phyloP scores from a whole-genome alignment of 176 grass and related monocot species.

The Guadua angustifolia region DNA sequence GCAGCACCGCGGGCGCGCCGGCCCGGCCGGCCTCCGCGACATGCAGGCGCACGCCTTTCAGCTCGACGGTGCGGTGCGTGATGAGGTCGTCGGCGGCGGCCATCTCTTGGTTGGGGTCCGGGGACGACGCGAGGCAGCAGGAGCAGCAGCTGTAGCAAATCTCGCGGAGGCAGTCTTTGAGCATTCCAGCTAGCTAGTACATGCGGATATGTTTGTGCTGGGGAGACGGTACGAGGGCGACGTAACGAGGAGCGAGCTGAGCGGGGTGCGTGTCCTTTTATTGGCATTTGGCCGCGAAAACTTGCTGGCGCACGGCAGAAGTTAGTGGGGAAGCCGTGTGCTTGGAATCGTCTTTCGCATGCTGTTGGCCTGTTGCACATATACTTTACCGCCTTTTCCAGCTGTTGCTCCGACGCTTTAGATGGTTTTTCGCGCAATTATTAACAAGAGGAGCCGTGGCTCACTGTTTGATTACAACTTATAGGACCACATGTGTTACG shows the following conservation, averaged over 20 bases:
- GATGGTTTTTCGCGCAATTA: too few species aligned
- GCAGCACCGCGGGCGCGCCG: conserved; percentile 34
- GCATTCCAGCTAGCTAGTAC: neutral
- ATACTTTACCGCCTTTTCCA: too few species aligned
- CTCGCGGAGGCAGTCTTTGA: neutral
- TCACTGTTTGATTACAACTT: too few species aligned
- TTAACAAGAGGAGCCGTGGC: too few species aligned
- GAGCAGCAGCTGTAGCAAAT: conserved; percentile 8
- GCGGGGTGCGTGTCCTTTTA: neutral
- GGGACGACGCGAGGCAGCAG: neutral
- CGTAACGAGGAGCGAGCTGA: neutral
- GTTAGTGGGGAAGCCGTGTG: too few species aligned
- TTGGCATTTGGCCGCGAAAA: neutral
- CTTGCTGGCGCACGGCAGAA: too few species aligned
- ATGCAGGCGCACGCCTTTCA: conserved; percentile 46
- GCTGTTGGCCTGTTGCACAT: too few species aligned
- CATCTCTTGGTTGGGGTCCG: neutral
- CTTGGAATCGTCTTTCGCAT: neutral
- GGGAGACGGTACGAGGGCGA: neutral
- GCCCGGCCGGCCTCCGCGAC: conserved; percentile 46
- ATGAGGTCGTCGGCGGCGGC: neutral
- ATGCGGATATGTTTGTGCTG: too few species aligned
- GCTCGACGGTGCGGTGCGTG: conserved; percentile 55
- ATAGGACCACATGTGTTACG: too few species aligned
- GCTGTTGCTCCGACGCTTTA: too few species aligned